phyloP scores from a whole-genome alignment of 176 grass and related monocot species.

The Triticum dicoccoides region DNA sequence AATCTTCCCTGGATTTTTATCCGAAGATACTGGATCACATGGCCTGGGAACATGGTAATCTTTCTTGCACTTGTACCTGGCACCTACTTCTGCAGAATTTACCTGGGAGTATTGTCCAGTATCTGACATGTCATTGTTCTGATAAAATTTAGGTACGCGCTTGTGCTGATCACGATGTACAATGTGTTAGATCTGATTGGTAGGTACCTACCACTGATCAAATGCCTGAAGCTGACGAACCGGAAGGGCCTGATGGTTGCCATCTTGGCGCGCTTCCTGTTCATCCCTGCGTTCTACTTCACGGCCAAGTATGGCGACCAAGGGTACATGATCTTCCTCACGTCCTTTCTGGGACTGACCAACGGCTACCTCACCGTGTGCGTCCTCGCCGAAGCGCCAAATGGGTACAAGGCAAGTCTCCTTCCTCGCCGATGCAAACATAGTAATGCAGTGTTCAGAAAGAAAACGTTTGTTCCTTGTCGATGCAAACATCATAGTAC shows the following conservation, averaged over 20 bases:
- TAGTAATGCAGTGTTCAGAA: too few relatives aligned
- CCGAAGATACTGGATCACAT: conserved; percentile 89
- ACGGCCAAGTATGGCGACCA: conserved; percentile 74
- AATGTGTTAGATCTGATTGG: conserved; percentile 66
- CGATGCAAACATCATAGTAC: too few relatives aligned
- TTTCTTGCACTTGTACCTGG: background rate
- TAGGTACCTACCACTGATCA: conserved; percentile 63
- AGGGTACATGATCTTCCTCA: conserved; percentile 77
- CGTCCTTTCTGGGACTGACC: conserved; percentile 62
- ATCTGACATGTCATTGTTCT: conserved; percentile 11
- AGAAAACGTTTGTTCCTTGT: background rate
- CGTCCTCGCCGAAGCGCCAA: conserved; percentile 65
- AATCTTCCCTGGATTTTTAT: conserved; percentile 90
- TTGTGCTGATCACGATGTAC: conserved; percentile 67
- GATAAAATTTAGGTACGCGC: conserved; percentile 55
- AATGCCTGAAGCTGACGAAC: conserved; percentile 45
- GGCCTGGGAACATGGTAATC: conserved; percentile 63
- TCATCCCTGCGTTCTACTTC: conserved; percentile 84
- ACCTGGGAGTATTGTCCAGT: background rate
- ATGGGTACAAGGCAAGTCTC: conserved; percentile 55
- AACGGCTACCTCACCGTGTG: conserved; percentile 80
- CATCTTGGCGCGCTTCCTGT: conserved; percentile 52
- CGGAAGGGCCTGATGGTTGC: conserved; percentile 35
- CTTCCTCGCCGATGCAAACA: background rate
- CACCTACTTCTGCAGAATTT: background rate